Conservation (phyloP, 345 rosid species). For the Carallia pectinifolia region DNA sequence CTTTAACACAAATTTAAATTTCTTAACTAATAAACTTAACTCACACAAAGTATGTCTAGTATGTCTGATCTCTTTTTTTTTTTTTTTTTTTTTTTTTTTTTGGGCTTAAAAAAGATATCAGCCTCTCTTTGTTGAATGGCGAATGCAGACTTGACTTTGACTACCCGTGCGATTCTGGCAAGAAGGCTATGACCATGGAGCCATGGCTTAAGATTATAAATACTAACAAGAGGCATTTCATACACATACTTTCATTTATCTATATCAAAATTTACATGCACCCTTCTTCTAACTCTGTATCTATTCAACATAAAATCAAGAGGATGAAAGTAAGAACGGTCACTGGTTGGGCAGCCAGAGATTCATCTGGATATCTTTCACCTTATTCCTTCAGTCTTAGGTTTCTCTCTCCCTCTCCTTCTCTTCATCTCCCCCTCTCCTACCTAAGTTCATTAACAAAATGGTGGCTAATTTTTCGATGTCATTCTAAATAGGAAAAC, state of each 20-base stretch:
- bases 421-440: neutral
- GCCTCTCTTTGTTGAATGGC: neutral
- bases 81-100: no score
- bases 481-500: conserved; percentile 45
- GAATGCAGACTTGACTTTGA: neutral
- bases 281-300: neutral
- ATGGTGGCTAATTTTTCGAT: neutral
- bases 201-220: neutral
- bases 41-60: no score
- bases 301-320: neutral
- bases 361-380: conserved; percentile 64
- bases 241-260: neutral
- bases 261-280: neutral
- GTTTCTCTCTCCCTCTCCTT: conserved; percentile 14
- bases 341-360: conserved; percentile 79
- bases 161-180: neutral
- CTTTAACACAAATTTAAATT: no score
- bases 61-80: no score
- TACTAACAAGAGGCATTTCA: neutral
- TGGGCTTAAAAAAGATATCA: no score
- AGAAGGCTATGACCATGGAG: neutral
- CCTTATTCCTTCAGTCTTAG: conserved; percentile 66
- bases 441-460: neutral
- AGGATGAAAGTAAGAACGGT: conserved; percentile 9
- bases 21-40: no score